Percentiles rank a stretch among this genome's conserved stretches.
Conservation (phyloP, 1,284 basidiomycete genomes). For the Cryptococcus jaspeensis region DNA sequence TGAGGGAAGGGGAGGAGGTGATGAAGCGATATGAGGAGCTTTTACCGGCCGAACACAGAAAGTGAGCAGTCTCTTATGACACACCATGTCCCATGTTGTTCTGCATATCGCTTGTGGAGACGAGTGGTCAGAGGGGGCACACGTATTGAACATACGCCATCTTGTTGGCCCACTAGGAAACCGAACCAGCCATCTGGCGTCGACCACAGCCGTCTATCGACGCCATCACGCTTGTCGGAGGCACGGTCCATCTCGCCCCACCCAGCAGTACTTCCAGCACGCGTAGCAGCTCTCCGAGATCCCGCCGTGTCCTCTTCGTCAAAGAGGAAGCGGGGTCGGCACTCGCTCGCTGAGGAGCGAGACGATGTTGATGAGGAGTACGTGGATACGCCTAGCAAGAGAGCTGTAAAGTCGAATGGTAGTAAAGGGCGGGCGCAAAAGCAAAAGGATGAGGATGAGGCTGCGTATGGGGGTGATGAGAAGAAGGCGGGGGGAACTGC, state of each 20-base stretch:
- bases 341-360: neutral
- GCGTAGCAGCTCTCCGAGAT: conserved; percentile 35
- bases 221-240: conserved; percentile 14
- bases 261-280: conserved; percentile 20
- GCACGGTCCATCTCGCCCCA: conserved; percentile 27
- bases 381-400: neutral
- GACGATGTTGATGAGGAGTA: neutral
- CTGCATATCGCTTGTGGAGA: neutral
- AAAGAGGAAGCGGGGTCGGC: conserved; percentile 6
- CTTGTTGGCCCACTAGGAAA: no score
- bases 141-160: no score
- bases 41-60: conserved; percentile 31
- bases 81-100: neutral
- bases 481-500: neutral
- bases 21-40: conserved; percentile 43
- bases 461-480: neutral
- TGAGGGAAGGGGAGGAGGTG: conserved; percentile 45
- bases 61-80: conserved; percentile 21
- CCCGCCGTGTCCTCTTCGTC: neutral
- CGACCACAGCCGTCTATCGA: conserved; percentile 12
- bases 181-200: no score
- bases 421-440: neutral
- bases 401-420: conserved; percentile 1
- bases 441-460: neutral
- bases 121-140: neutral